Evolutionary conservation across 352 stramenopile genomes (phyloP).

Genomic region (Pythium rhizo-oryzae): DNA sequence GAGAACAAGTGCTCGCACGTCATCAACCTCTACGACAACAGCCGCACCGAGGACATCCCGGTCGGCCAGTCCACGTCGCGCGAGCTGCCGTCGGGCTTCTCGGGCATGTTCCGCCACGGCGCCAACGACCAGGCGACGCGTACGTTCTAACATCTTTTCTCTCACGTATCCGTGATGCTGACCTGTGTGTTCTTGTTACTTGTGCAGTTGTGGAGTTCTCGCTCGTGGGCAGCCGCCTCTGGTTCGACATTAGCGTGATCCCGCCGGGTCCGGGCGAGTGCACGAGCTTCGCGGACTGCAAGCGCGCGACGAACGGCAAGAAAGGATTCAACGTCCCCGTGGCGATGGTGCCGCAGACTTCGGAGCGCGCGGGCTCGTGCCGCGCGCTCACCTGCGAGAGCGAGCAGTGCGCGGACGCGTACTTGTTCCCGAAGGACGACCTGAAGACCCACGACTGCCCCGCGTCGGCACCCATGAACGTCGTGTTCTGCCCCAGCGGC

Average conservation of each 20-base stretch:
- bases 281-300: conserved; percentile 41
- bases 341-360: conserved; percentile 39
- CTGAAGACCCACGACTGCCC: conserved; percentile 70
- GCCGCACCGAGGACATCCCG: conserved; percentile 39
- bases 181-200: not conserved
- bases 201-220: conserved; percentile 35
- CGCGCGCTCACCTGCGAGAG: conserved; percentile 40
- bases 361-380: conserved; percentile 34
- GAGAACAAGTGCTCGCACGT: conserved; percentile 50
- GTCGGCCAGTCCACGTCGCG: conserved; percentile 37
- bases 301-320: conserved; percentile 41
- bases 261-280: conserved; percentile 50
- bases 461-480: conserved; percentile 36
- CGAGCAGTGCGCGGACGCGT: conserved; percentile 46
- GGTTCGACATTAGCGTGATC: conserved; percentile 73
- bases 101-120: conserved; percentile 57
- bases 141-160: too few relatives aligned
- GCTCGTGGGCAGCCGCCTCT: conserved; percentile 30
- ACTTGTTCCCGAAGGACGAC: conserved; percentile 64
- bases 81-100: conserved; percentile 33
- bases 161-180: too few relatives aligned
- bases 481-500: conserved; percentile 56
- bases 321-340: conserved; percentile 62
- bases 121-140: conserved; percentile 39
- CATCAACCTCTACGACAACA: conserved; percentile 67